Evolutionary conservation across 2,329 filamentous ascomycete genomes (phyloP), one percentile per base, ranked within the genome.

Genomic region (Bimuria novae-zelandiae): DNA sequence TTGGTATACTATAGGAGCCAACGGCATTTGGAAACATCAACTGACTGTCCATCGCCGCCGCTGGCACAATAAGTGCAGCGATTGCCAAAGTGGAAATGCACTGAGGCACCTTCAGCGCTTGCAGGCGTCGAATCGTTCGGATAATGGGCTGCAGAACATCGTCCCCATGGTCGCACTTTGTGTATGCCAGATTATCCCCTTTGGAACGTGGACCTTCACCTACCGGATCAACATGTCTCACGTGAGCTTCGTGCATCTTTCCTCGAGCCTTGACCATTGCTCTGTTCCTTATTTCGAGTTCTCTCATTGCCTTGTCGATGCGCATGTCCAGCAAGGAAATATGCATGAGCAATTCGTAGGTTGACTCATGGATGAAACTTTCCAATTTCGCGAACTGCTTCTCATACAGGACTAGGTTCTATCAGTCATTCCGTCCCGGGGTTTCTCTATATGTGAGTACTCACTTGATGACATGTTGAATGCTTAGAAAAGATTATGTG

Each of bases 391-490:
- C 22, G 21, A 36, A 36, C 12, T 46, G 17, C 21, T 46, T 46
- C n/a, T 27, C 43, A 17, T 37, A 46, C 14, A 46, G 32, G 21
- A 46, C 43, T 46, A 6, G 4, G n/a, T 16, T 23, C 17, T 21
- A 40, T 14, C 23, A 21, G n/a, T 22, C 12, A 23, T n/a, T n/a
- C n/a, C n/a, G n/a, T n/a, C n/a, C n/a, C n/a, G n/a, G n/a, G n/a
- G n/a, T n/a, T n/a, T n/a, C n/a, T n/a, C n/a, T n/a, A n/a, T n/a
- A n/a, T n/a, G n/a, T n/a, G n/a, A n/a, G n/a, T 5, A 45, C 43
- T 23, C 22, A 46, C 43, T 46, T 6, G 30, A 33, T n/a, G 43
- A 46, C 32, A 46, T 46, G 30, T 36, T 46, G 43, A 36, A 46
- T 37, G 30, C 19, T 42, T n/a, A n/a, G n/a, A n/a, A n/a, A n/a